These are phyloP conservation scores for Curvularia eragrostidis DNA, from an alignment of 2,329 filamentous ascomycete species.

Conservation along the genomic window DNA sequence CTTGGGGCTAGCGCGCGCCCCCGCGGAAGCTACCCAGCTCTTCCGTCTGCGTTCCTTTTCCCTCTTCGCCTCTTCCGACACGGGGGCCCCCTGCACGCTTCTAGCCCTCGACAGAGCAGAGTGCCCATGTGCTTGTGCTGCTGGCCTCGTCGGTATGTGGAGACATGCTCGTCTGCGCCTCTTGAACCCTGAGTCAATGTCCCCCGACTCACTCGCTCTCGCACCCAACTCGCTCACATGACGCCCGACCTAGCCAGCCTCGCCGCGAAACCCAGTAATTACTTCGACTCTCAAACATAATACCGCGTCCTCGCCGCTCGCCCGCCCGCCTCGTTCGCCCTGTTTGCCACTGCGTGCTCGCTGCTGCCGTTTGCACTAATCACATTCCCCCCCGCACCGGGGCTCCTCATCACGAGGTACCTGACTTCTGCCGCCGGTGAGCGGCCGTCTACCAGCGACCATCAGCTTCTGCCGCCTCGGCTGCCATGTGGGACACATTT, in stretches of 20 bases:
- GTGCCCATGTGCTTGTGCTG: constrained; percentile 25
- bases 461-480: neutral
- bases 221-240: neutral
- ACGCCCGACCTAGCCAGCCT: constrained; percentile 20
- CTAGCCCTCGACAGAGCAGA: constrained; percentile 18
- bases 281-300: neutral
- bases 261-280: constrained; percentile 10
- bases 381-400: constrained; percentile 4
- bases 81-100: constrained; percentile 22
- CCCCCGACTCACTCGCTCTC: neutral
- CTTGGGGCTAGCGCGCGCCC: neutral
- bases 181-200: constrained; percentile 24
- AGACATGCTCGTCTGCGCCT: constrained; percentile 15
- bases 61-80: constrained; percentile 27
- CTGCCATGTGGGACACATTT: constrained; percentile 20
- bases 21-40: constrained; percentile 23
- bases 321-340: constrained; percentile 14
- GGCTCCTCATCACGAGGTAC: constrained; percentile 32
- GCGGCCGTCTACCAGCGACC: constrained; percentile 22
- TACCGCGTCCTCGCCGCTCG: neutral
- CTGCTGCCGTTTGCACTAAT: constrained; percentile 9
- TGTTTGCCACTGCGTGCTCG: constrained; percentile 9
- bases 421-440: constrained; percentile 34
- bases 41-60: constrained; percentile 29
- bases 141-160: constrained; percentile 30